Evolutionary conservation across 306 rosid species (phyloP).

Genomic region (Adenanthera pavonina): DNA sequence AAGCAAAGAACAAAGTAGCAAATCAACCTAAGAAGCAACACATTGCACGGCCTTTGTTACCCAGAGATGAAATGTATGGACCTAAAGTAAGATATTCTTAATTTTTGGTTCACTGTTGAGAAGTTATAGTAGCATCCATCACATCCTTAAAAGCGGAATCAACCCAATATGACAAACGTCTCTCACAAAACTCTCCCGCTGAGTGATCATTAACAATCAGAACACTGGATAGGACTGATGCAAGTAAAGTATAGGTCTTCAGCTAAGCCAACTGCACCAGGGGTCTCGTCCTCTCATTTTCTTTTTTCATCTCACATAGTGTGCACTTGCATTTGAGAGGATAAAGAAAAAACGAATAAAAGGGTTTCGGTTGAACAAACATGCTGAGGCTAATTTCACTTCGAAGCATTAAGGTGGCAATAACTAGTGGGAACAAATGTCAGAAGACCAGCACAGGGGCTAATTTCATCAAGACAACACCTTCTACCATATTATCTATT

Average conservation of each 20-base stretch:
- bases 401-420: background rate
- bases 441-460: background rate
- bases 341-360: background rate
- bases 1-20: conserved; percentile 25
- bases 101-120: background rate
- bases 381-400: background rate
- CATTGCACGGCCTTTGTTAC: conserved; percentile 1
- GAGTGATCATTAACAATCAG: background rate
- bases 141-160: background rate
- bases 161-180: background rate
- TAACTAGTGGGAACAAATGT: background rate
- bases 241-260: background rate
- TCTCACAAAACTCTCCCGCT: background rate
- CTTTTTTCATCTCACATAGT: background rate
- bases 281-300: background rate
- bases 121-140: background rate
- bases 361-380: background rate
- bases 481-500: background rate
- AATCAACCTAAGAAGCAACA: conserved; percentile 19
- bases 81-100: background rate
- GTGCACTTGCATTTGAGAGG: conserved; percentile 19
- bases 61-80: background rate
- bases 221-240: background rate
- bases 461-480: conserved; percentile 29
- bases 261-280: background rate